These are phyloP conservation scores for Psilocybe cyanescens DNA, from an alignment of 768 basidiomycete genomes.

Conservation along the genomic window DNA sequence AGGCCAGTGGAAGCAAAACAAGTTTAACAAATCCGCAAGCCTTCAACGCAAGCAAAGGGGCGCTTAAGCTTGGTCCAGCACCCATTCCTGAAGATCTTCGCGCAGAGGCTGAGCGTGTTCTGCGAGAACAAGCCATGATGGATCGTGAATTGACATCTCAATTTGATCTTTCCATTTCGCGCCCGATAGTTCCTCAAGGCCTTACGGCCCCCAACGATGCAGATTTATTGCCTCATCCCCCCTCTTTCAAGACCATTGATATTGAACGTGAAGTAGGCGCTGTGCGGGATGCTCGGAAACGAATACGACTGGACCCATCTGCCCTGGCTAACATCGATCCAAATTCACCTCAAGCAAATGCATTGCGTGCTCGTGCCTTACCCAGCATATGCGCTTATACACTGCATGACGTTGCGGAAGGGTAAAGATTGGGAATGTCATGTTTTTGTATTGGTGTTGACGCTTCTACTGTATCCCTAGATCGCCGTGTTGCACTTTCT, in stretches of 20 bases:
- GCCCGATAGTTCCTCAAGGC: conserved; percentile 55
- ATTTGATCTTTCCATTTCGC: conserved; percentile 61
- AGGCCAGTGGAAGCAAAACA: conserved; percentile 52
- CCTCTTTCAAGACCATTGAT: conserved; percentile 83
- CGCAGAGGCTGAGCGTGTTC: conserved; percentile 75
- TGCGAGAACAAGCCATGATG: conserved; percentile 82
- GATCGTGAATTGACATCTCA: conserved; percentile 71
- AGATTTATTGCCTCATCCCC: conserved; percentile 83
- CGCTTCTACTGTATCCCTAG: conserved; percentile 43
- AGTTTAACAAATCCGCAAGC: conserved; percentile 63
- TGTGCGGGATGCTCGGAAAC: conserved; percentile 88
- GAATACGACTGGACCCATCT: conserved; percentile 88
- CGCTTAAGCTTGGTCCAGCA: conserved; percentile 84
- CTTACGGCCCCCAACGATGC: conserved; percentile 64
- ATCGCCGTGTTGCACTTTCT: conserved; percentile 85
- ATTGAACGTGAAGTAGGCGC: conserved; percentile 89
- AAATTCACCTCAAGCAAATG: conserved; percentile 59
- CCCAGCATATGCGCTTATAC: conserved; percentile 97
- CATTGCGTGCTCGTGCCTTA: conserved; percentile 65
- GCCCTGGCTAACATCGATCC: conserved; percentile 58
- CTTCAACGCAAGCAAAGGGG: conserved; percentile 77
- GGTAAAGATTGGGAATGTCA: conserved; percentile 53
- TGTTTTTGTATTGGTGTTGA: conserved; percentile 7
- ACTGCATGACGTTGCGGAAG: conserved; percentile 92
- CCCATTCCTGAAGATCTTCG: conserved; percentile 82